Base-by-base conservation (phyloP, 176 grass and related monocot species). In the Microstegium vimineum region DNA sequence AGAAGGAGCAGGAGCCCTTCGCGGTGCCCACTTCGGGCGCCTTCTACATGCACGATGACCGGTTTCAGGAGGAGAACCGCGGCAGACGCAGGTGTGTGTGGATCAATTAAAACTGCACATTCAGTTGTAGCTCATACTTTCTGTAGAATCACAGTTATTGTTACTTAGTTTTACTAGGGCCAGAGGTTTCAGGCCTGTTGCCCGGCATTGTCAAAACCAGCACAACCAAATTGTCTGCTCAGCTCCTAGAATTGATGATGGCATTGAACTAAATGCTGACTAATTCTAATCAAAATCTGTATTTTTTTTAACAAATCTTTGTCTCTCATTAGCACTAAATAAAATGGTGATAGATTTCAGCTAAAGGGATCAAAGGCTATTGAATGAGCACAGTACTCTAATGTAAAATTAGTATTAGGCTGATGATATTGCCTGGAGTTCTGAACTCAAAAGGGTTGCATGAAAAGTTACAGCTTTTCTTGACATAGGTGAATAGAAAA, bases 31-130 rank as follows among this genome's bases (percentile, higher is more conserved):
- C 97, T 11, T 85, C 87, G 3, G 97, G 97, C 10, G 89, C 97
- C 51, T 99, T 99, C 74, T 99, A 99, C 89, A 99, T 99, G 97
- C 97, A 99, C 41, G 97, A 99, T 65, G 97, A 99, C 66, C 87
- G 97, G 12, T 99, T 99, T 72, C 91, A 93, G 63, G 97, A 96
- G 69, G 92, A 90, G 40, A 84, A 66, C 30, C 80, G 97, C 6
- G 92, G 90, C 9, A 84, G 97, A 16, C 89, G 90, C 73, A 99
- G 97, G 97, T 99, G 46, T 64, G 93, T 96, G 35, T 57, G 59
- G 17, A 20, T 60, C 77, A 12, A 14, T 62, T 17, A 25, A 57
- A 70, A 23, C 51, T 81, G 61, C 45, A 26, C 26, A 60, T 49
- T 74, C 57, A 60, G 45, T 26, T 72, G 8, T 54, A 56, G 15